Percentiles rank a stretch among this genome's conserved stretches.
Evolutionary conservation across 768 basidiomycete species (phyloP).

Genomic region (Tricholoma sp.): DNA sequence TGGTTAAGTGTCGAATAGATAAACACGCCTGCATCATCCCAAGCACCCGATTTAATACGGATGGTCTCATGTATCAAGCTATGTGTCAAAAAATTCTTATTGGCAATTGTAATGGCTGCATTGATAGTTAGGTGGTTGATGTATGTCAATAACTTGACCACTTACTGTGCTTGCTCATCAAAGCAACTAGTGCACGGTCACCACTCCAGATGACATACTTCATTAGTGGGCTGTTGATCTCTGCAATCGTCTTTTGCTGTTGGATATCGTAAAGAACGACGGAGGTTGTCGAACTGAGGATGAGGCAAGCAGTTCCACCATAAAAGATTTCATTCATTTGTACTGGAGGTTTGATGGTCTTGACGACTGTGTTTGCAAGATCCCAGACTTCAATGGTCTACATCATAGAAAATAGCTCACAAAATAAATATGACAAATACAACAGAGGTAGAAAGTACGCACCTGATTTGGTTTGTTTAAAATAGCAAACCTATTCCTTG

Average conservation of each 20-base stretch:
- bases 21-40: conserved; percentile 60
- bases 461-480: conserved; percentile 89
- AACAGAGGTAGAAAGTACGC: no score
- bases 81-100: conserved; percentile 85
- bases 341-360: conserved; percentile 90
- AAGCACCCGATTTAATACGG: conserved; percentile 84
- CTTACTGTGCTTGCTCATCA: conserved; percentile 94
- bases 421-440: conserved; percentile 21
- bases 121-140: neutral
- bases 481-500: conserved; percentile 24
- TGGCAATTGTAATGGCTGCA: conserved; percentile 94
- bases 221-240: conserved; percentile 92
- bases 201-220: conserved; percentile 84
- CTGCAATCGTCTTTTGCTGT: conserved; percentile 80
- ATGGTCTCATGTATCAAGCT: conserved; percentile 95
- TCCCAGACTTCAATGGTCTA: conserved; percentile 95
- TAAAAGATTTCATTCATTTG: conserved; percentile 98
- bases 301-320: conserved; percentile 91
- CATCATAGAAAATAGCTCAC: neutral
- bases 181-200: no score
- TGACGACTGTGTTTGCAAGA: conserved; percentile 86
- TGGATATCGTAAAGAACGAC: conserved; percentile 97
- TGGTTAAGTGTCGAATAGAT: no score
- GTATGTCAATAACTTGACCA: conserved; percentile 10
- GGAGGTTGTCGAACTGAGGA: conserved; percentile 80